Evolutionary conservation across 192 early-diverging fungal genomes (phyloP).

Genomic region (Coemansia sp.): DNA sequence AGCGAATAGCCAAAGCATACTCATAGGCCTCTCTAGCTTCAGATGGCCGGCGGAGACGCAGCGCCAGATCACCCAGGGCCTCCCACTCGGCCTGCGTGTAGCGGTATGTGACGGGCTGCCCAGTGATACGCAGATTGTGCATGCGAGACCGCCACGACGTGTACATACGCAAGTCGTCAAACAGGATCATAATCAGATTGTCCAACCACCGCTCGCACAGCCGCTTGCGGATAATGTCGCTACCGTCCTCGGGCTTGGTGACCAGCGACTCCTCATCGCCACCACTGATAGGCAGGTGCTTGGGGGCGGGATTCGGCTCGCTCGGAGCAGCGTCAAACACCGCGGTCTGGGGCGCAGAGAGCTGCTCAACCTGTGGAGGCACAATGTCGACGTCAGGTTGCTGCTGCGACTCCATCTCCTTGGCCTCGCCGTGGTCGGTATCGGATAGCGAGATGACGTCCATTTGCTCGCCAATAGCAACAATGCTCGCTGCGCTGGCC

Average conservation of each 20-base stretch:
- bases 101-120: slow-evolving; percentile 77
- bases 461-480: slow-evolving; percentile 52
- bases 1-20: slow-evolving; percentile 85
- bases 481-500: slow-evolving; percentile 25
- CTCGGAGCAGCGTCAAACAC: slow-evolving; percentile 18
- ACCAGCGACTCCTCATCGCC: slow-evolving; percentile 17
- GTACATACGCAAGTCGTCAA: slow-evolving; percentile 95
- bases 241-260: slow-evolving; percentile 5
- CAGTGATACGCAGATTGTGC: slow-evolving; percentile 51
- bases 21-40: slow-evolving; percentile 95
- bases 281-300: slow-evolving; percentile 13
- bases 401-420: slow-evolving; percentile 17
- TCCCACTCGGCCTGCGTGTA: slow-evolving; percentile 99
- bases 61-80: slow-evolving; percentile 90
- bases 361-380: slow-evolving; percentile 2
- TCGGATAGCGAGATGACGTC: slow-evolving; percentile 58
- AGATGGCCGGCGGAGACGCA: slow-evolving; percentile 82
- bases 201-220: slow-evolving; percentile 99
- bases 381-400: slow-evolving; percentile 25
- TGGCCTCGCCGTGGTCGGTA: slow-evolving; percentile 16
- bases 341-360: slow-evolving; percentile 38
- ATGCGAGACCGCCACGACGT: slow-evolving; percentile 91
- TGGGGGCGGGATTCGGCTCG: slow-evolving; percentile 12
- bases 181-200: slow-evolving; percentile 99
- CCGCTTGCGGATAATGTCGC: slow-evolving; percentile 70